Percentiles rank a stretch among this genome's conserved stretches.
These are phyloP conservation scores for Cyclocybe aegerita DNA, from an alignment of 768 basidiomycete species.

Conservation along the genomic window DNA sequence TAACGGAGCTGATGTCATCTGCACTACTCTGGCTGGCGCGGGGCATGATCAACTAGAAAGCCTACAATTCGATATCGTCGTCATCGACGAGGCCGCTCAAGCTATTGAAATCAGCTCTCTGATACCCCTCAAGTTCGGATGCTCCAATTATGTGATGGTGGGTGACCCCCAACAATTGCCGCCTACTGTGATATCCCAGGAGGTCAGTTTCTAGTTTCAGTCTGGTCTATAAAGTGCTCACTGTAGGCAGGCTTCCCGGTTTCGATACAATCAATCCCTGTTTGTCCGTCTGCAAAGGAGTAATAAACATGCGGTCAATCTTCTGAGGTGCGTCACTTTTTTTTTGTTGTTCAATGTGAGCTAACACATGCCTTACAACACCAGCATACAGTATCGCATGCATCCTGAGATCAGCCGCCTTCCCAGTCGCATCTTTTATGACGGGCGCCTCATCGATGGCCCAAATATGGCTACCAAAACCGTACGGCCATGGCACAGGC, in stretches of 20 bases:
- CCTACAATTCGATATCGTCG: slow-evolving; percentile 90
- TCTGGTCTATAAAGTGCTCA: slow-evolving; percentile 2
- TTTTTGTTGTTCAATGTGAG: neutral
- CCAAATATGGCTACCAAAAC: slow-evolving; percentile 87
- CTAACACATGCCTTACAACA: slow-evolving; percentile 2
- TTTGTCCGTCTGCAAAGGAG: slow-evolving; percentile 89
- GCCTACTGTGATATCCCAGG: slow-evolving; percentile 67
- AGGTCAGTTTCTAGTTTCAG: slow-evolving; percentile 27
- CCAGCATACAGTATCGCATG: slow-evolving; percentile 99
- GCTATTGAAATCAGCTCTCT: slow-evolving; percentile 93
- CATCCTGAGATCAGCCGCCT: slow-evolving; percentile 92
- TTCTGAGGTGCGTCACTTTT: slow-evolving; percentile 65
- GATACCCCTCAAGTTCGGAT: slow-evolving; percentile 90
- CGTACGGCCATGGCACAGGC: slow-evolving; percentile 79
- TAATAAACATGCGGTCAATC: slow-evolving; percentile 80
- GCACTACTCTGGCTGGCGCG: slow-evolving; percentile 89
- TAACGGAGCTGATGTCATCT: slow-evolving; percentile 89
- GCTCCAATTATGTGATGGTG: slow-evolving; percentile 86
- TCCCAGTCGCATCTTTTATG: slow-evolving; percentile 88
- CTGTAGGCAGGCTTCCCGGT: slow-evolving; percentile 54
- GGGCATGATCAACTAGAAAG: slow-evolving; percentile 85
- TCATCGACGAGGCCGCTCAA: slow-evolving; percentile 98
- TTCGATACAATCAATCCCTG: slow-evolving; percentile 84
- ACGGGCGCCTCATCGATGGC: slow-evolving; percentile 77
- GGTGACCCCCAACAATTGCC: slow-evolving; percentile 97